Percentiles rank a stretch among this genome's conserved stretches.
Evolutionary conservation across 495 filamentous ascomycete species (phyloP).

Genomic region (Jackrogersella minutella): DNA sequence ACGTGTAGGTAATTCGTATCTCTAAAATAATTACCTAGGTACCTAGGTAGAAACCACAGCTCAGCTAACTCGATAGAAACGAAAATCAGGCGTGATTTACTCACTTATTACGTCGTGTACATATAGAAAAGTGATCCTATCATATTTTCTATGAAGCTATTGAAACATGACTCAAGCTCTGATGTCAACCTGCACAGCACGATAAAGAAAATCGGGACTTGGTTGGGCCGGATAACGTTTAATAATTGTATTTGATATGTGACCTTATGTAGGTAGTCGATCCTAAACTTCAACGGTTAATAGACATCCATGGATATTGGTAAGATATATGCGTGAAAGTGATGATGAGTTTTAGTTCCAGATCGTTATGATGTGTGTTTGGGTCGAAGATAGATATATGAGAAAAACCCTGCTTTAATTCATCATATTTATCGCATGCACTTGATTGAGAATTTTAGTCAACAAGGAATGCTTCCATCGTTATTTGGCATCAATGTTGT

Average conservation of each 20-base stretch:
- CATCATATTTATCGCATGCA: too few species aligned
- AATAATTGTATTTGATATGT: too few species aligned
- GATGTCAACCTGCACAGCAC: not conserved
- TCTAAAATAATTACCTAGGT: too few species aligned
- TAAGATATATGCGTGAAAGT: not conserved
- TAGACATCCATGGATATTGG: not conserved
- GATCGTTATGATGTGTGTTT: too few species aligned
- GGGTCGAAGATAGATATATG: too few species aligned
- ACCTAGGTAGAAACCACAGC: not conserved
- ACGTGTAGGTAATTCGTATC: too few species aligned
- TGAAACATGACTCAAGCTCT: not conserved
- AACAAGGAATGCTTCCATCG: too few species aligned
- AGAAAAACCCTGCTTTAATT: too few species aligned
- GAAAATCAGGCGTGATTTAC: not conserved
- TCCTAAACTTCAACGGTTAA: not conserved
- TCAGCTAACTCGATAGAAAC: not conserved
- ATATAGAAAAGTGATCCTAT: not conserved
- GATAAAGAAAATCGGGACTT: not conserved
- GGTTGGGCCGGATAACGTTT: not conserved
- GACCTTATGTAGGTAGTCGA: not conserved
- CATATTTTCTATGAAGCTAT: not conserved
- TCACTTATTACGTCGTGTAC: not conserved
- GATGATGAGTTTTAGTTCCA: not conserved
- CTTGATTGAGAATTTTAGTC: too few species aligned
- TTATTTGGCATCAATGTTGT: not conserved